Conservation (phyloP, 2,329 filamentous ascomycete genomes). For the Cladosporium phlei region DNA sequence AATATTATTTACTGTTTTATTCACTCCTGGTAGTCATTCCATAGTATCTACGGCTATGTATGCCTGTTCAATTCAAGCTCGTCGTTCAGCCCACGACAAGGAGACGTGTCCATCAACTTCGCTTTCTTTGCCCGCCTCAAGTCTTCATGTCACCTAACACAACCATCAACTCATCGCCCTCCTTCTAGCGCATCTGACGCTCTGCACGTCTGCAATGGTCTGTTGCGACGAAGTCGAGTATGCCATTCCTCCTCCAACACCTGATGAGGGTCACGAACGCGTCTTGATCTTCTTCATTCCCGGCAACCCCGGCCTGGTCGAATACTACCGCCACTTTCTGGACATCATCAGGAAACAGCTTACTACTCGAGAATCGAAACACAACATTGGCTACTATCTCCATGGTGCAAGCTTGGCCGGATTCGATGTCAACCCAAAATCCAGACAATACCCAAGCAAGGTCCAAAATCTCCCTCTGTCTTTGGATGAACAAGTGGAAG, state of each 20-base stretch:
- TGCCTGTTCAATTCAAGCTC: too few relatives aligned
- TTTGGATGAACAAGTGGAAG: slow-evolving; percentile 4
- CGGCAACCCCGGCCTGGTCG: slow-evolving; percentile 71
- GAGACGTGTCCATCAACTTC: not conserved
- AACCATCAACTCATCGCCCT: too few relatives aligned
- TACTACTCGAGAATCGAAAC: not conserved
- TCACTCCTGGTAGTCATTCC: too few relatives aligned
- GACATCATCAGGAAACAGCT: slow-evolving; percentile 44
- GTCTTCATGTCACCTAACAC: not conserved
- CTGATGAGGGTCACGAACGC: not conserved
- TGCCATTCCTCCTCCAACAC: not conserved
- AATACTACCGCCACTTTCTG: slow-evolving; percentile 68
- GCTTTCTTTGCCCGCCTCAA: too few relatives aligned
- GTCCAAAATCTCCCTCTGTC: slow-evolving; percentile 3
- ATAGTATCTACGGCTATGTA: too few relatives aligned
- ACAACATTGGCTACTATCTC: slow-evolving; percentile 41
- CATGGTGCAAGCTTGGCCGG: slow-evolving; percentile 40
- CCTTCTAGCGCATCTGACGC: too few relatives aligned
- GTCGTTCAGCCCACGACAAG: too few relatives aligned
- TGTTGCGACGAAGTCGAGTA: slow-evolving; percentile 1
- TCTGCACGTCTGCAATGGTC: not conserved
- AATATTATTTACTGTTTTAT: too few relatives aligned
- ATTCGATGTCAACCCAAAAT: slow-evolving; percentile 34
- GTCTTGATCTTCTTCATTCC: slow-evolving; percentile 66
- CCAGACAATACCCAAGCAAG: slow-evolving; percentile 15